Conservation (phyloP, 2,329 filamentous ascomycete genomes). For the Endothia cerciana region DNA sequence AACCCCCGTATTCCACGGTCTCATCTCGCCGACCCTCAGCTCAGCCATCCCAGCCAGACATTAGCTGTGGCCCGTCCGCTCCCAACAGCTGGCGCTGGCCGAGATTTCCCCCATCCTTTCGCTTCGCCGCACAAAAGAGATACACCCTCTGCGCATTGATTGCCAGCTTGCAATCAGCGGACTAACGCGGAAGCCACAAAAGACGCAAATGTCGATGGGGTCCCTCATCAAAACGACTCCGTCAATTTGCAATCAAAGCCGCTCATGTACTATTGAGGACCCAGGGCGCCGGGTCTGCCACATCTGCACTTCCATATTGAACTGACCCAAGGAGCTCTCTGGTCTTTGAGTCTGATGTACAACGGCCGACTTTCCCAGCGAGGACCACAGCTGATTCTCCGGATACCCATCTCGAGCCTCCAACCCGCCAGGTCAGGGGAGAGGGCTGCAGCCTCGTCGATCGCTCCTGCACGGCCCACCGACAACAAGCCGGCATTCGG, state of each 20-base stretch:
- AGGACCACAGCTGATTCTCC: neutral
- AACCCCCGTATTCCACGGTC: constrained; percentile 7
- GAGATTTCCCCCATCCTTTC: constrained; percentile 7
- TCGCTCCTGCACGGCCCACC: neutral
- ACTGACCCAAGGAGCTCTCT: neutral
- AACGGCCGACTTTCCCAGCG: neutral
- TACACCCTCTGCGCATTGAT: neutral
- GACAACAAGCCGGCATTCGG: neutral
- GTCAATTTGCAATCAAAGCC: neutral
- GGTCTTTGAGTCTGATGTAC: neutral
- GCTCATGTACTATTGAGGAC: neutral
- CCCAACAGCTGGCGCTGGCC: neutral
- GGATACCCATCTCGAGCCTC: neutral
- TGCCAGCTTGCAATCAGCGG: constrained; percentile 1
- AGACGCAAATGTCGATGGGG: neutral
- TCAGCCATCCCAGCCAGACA: constrained; percentile 1
- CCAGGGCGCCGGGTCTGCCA: neutral
- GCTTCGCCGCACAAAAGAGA: constrained; percentile 9
- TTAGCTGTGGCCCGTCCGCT: constrained; percentile 1
- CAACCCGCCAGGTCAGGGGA: neutral
- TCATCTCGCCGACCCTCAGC: constrained; percentile 14
- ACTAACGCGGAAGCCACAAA: neutral
- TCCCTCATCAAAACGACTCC: constrained; percentile 2
- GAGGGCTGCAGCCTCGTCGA: neutral
- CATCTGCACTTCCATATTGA: neutral